Evolutionary conservation across 208 protist species (phyloP).

Genomic region (Leishmania lainsoni): DNA sequence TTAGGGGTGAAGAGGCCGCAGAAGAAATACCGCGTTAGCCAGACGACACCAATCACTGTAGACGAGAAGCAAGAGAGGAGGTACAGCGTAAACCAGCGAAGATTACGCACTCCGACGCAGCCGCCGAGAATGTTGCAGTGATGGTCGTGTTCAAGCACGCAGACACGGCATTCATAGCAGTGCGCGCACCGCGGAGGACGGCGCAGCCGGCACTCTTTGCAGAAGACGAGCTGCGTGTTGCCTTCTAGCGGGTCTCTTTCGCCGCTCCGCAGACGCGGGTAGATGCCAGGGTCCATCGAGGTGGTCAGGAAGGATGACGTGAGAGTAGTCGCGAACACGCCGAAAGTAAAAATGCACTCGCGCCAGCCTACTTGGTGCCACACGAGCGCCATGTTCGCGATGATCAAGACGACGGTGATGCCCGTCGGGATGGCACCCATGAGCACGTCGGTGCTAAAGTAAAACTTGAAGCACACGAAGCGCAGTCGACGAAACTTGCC

Average conservation of each 20-base stretch:
- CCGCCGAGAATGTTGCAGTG: conserved; percentile 89
- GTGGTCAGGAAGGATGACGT: conserved; percentile 51
- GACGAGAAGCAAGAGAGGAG: conserved; percentile 26
- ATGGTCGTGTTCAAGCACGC: conserved; percentile 87
- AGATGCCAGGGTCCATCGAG: conserved; percentile 77
- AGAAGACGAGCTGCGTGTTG: conserved; percentile 53
- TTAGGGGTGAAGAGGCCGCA: conserved; percentile 21
- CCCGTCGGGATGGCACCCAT: conserved; percentile 36
- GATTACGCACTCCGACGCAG: conserved; percentile 80
- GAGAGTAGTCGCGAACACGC: conserved; percentile 49
- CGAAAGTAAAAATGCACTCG: conserved; percentile 44
- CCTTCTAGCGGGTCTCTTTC: conserved; percentile 66
- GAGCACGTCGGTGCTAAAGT: conserved; percentile 45
- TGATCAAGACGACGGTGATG: conserved; percentile 53
- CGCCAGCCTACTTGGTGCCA: conserved; percentile 43
- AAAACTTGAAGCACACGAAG: conserved; percentile 34
- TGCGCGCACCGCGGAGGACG: conserved; percentile 84
- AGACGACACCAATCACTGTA: conserved; percentile 47
- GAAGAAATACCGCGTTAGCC: conserved; percentile 39
- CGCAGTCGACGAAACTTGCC: conserved; percentile 31
- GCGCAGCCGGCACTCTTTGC: conserved; percentile 63
- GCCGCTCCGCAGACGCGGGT: conserved; percentile 61
- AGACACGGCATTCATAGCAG: conserved; percentile 87
- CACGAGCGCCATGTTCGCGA: conserved; percentile 53
- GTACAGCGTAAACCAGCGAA: conserved; percentile 88